These are phyloP conservation scores for Royoungia palumana DNA, from an alignment of 768 basidiomycete species.

Conservation along the genomic window DNA sequence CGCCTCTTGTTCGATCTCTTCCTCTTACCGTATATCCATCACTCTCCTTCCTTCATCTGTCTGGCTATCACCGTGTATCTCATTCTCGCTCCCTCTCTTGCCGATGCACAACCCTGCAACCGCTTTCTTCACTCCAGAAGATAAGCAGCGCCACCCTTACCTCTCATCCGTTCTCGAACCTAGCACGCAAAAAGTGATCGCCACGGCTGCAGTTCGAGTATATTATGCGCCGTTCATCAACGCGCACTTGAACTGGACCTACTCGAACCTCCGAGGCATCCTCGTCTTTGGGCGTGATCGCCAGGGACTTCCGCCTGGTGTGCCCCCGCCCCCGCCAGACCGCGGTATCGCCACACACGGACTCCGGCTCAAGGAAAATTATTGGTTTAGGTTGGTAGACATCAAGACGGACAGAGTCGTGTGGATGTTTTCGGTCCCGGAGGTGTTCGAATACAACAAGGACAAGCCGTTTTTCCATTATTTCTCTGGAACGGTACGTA, in stretches of 20 bases:
- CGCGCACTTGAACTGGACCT: constrained; percentile 52
- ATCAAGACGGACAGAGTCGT: constrained; percentile 53
- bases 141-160: constrained; percentile 38
- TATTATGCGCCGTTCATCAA: constrained; percentile 57
- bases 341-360: constrained; percentile 18
- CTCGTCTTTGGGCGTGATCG: constrained; percentile 49
- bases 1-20: constrained; percentile 13
- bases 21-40: constrained; percentile 8
- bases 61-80: constrained; percentile 1
- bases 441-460: constrained; percentile 64
- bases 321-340: constrained; percentile 15
- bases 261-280: constrained; percentile 56
- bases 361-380: constrained; percentile 33
- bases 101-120: constrained; percentile 32
- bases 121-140: constrained; percentile 35
- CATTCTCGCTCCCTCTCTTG: neutral
- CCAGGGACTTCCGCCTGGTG: constrained; percentile 23
- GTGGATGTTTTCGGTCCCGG: constrained; percentile 66
- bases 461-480: constrained; percentile 92
- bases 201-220: constrained; percentile 53
- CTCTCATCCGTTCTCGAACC: constrained; percentile 39
- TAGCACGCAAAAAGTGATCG: constrained; percentile 45
- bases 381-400: constrained; percentile 68
- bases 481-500: constrained; percentile 78
- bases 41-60: constrained; percentile 18